Evolutionary conservation across 148 eudicot species (phyloP), one percentile per base, ranked within the genome.

Genomic region (Nepenthes gracilis): DNA sequence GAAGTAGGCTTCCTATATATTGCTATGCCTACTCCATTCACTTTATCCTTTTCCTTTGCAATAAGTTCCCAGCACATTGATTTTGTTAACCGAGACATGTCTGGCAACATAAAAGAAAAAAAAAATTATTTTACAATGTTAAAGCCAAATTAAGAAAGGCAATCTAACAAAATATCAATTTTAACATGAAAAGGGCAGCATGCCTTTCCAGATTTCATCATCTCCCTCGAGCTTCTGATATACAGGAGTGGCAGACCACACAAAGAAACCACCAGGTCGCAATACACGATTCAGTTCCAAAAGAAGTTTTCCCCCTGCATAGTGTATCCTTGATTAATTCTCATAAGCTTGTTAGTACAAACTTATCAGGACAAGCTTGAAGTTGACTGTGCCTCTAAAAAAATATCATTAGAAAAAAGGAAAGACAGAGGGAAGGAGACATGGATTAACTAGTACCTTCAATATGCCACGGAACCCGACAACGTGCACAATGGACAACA

Each of bases 161-260:
- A 34, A 48, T 12, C 43, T 34, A 15, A 57, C 35, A 47, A 35
- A 33, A 35, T 55, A 47, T 15, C 9, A 47, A 65, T 2, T 49
- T 5, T 6, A 43, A 66, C 55, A 15, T 47, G 15, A 47, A 35
- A 5, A 43, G 61, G 15, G 15, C 47, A 65, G 15, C 47, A 65
- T 47, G 14, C 68, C 68, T 64, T 79, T 62, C 94, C 88, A 83
- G 55, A 86, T 83, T 59, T 63, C 74, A 54, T 66, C 78, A 79
- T 86, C 80, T 65, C 77, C 94, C 1, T 73, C 73, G 35, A 61
- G 68, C 37, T 66, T 83, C 75, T 62, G 73, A 67, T 86, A 86
- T 59, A 86, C 83, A 9, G 94, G 94, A 51, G 94, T 86, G 60
- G 94, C 94, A 59, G 94, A 86, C 94, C 94, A 86, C n/a, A 86